A percentile compares a stretch with the other conserved stretches of the same genome.
Evolutionary conservation across 140 eudicot genomes (phyloP).

Genomic region (Cichorium intybus): DNA sequence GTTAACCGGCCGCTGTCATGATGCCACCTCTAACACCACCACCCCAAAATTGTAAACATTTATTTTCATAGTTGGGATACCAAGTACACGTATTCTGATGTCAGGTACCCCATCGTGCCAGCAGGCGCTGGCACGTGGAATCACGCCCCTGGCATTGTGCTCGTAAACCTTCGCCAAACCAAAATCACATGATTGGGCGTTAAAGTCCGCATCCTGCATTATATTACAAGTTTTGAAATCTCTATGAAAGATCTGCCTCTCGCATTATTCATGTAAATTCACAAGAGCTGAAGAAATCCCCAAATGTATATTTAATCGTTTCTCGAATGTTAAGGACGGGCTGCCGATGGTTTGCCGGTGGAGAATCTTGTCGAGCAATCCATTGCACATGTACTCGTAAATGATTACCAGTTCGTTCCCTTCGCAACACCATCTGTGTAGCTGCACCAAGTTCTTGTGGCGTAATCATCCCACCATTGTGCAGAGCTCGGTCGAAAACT

Average conservation of each 20-base stretch:
- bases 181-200: constrained; percentile 68
- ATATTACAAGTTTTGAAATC: constrained; percentile 73
- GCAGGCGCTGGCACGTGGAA: constrained; percentile 62
- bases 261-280: constrained; percentile 76
- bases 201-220: constrained; percentile 59
- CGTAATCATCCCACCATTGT: constrained; percentile 65
- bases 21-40: constrained; percentile 67
- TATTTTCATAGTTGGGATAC: constrained; percentile 57
- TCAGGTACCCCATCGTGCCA: constrained; percentile 76
- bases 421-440: constrained; percentile 83
- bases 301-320: constrained; percentile 47
- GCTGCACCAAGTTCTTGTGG: constrained; percentile 63
- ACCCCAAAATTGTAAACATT: constrained; percentile 82
- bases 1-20: constrained; percentile 65
- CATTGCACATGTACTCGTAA: constrained; percentile 68
- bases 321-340: constrained; percentile 44
- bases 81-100: constrained; percentile 65
- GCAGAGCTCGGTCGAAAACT: constrained; percentile 59
- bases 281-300: constrained; percentile 66
- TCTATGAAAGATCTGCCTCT: constrained; percentile 65
- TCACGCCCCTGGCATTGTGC: constrained; percentile 38
- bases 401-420: constrained; percentile 60
- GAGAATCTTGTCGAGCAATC: constrained; percentile 62
- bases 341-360: constrained; percentile 22
- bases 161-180: constrained; percentile 67